Conservation (phyloP, 108 stramenopile genomes). For the Skeletonema tropicum region DNA sequence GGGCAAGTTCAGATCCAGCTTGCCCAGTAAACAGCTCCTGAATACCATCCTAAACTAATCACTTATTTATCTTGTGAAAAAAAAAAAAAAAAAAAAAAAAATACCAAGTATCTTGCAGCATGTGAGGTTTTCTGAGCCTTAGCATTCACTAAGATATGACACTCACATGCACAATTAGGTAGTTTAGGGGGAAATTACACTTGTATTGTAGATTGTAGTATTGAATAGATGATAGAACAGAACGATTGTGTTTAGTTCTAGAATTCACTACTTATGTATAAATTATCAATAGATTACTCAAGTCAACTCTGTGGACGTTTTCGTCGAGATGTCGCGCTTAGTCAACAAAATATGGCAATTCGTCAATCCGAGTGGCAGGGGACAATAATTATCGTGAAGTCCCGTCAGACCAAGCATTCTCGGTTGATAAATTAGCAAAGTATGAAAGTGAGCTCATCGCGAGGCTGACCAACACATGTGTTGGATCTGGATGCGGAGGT, state of each 20-base stretch:
- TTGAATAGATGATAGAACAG: background rate
- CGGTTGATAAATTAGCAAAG: background rate
- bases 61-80: no score
- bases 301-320: background rate
- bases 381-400: background rate
- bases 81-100: no score
- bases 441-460: background rate
- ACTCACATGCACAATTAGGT: no score
- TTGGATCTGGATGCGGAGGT: background rate
- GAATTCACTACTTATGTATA: background rate
- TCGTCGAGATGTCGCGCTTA: background rate
- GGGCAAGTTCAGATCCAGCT: no score
- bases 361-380: background rate
- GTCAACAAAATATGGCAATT: background rate
- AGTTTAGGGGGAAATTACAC: no score
- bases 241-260: background rate
- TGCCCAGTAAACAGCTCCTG: no score
- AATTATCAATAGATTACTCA: background rate
- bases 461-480: background rate
- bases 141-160: no score
- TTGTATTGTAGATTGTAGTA: background rate
- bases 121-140: constrained; percentile 52
- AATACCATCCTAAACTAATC: no score
- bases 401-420: background rate
- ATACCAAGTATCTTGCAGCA: constrained; percentile 58